A percentile compares a stretch with the other conserved stretches of the same genome.
phyloP scores from a whole-genome alignment of 441 rosid species.

The Kokia cookei region DNA sequence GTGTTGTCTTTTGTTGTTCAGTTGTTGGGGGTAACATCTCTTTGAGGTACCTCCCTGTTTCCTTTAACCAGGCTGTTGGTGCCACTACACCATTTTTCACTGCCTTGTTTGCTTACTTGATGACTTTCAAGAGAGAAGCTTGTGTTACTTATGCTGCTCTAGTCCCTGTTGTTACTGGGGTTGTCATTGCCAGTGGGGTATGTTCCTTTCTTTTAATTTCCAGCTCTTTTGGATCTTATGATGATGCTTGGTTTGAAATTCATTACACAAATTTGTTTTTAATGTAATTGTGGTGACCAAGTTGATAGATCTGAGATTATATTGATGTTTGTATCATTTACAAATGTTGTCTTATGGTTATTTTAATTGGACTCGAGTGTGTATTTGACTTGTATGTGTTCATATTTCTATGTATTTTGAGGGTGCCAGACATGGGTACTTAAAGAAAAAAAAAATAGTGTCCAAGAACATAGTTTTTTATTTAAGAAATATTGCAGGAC shows the following conservation, averaged over 20 bases:
- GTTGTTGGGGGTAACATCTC: constrained; percentile 92
- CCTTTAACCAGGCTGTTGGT: constrained; percentile 93
- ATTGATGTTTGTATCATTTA: background rate
- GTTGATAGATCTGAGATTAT: constrained; percentile 23
- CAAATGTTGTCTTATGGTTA: background rate
- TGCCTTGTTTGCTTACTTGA: constrained; percentile 73
- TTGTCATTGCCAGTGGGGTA: constrained; percentile 91
- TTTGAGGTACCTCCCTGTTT: constrained; percentile 75
- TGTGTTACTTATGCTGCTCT: constrained; percentile 86
- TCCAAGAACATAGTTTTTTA: background rate
- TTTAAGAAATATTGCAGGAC: background rate
- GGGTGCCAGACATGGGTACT: background rate
- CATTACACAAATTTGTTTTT: background rate
- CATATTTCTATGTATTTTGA: background rate
- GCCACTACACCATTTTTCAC: constrained; percentile 95
- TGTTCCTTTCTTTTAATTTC: background rate
- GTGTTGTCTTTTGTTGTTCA: constrained; percentile 81
- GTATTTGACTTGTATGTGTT: background rate
- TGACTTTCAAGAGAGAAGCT: constrained; percentile 87
- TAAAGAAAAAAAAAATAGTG: background rate
- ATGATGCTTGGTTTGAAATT: background rate
- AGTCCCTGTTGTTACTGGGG: constrained; percentile 86
- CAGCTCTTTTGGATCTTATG: background rate
- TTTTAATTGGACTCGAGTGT: background rate
- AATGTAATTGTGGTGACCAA: background rate